These are phyloP conservation scores for Encephalitozoon romaleae DNA, from an alignment of 371 early-diverging fungal genomes.

Conservation along the genomic window DNA sequence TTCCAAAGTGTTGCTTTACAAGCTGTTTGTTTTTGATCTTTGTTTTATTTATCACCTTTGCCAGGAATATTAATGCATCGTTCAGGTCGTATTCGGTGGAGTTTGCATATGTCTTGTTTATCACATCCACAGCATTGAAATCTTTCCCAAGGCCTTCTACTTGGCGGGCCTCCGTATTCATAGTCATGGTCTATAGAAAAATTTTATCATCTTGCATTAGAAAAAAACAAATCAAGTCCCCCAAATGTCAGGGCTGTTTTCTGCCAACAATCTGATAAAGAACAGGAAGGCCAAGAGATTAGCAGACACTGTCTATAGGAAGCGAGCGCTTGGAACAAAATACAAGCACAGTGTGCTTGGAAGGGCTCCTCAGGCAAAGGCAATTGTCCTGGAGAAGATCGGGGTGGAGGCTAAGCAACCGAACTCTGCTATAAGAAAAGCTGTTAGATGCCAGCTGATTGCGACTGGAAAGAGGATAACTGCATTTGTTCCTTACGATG, in stretches of 20 bases:
- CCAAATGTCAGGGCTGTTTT: constrained; percentile 73
- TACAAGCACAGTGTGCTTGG: constrained; percentile 90
- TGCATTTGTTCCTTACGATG: constrained; percentile 99
- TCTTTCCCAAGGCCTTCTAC: background rate
- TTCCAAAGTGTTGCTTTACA: constrained; percentile 51
- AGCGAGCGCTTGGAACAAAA: constrained; percentile 88
- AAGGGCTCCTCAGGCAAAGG: constrained; percentile 98
- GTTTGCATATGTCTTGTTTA: constrained; percentile 46
- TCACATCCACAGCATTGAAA: constrained; percentile 33
- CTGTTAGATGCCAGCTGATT: constrained; percentile 98
- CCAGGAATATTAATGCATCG: constrained; percentile 36
- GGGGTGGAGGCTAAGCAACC: constrained; percentile 99
- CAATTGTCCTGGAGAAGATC: constrained; percentile 98
- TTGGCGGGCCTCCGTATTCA: background rate
- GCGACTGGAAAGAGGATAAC: constrained; percentile 99
- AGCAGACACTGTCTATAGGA: constrained; percentile 96
- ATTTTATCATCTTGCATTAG: background rate
- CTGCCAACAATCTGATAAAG: constrained; percentile 91
- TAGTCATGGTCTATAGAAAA: background rate
- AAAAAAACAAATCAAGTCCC: constrained; percentile 49
- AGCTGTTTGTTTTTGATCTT: constrained; percentile 39
- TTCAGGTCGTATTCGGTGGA: constrained; percentile 40
- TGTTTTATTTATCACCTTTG: constrained; percentile 32
- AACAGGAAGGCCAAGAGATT: constrained; percentile 87
- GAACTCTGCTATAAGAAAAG: constrained; percentile 99